Conservation (phyloP, 106 monocot genomes). For the Phalaenopsis aphrodite region DNA sequence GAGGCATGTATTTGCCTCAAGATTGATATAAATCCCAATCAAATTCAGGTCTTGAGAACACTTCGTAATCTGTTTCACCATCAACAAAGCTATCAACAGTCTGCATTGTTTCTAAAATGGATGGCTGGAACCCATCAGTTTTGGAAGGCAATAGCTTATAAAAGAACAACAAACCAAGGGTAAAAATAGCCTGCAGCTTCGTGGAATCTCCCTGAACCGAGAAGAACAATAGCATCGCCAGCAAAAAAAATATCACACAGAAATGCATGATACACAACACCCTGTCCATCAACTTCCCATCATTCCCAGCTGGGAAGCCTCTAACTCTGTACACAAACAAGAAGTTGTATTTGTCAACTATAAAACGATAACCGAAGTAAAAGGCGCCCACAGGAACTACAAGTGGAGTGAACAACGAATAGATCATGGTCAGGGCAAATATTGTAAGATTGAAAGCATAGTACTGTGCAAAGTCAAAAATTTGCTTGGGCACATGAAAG, state of each 20-base stretch:
- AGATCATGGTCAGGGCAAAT: slow-evolving; percentile 94
- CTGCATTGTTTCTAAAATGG: slow-evolving; percentile 86
- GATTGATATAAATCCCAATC: slow-evolving; percentile 82
- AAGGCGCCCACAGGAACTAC: slow-evolving; percentile 87
- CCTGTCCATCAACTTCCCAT: slow-evolving; percentile 93
- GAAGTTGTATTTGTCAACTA: slow-evolving; percentile 99
- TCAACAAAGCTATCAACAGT: slow-evolving; percentile 89
- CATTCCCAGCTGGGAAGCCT: slow-evolving; percentile 89
- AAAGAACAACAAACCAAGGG: slow-evolving; percentile 73
- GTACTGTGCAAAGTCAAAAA: slow-evolving; percentile 97
- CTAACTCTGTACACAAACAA: slow-evolving; percentile 94
- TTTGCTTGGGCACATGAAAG: slow-evolving; percentile 89
- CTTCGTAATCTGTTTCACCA: slow-evolving; percentile 91
- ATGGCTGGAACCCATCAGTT: slow-evolving; percentile 59
- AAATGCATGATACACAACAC: slow-evolving; percentile 96
- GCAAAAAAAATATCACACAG: slow-evolving; percentile 80
- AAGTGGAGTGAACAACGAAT: slow-evolving; percentile 89
- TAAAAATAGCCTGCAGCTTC: slow-evolving; percentile 91
- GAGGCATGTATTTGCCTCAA: slow-evolving; percentile 17
- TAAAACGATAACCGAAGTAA: slow-evolving; percentile 89
- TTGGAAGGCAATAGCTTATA: slow-evolving; percentile 70
- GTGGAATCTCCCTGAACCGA: slow-evolving; percentile 78
- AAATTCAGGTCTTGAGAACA: slow-evolving; percentile 81
- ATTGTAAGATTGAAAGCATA: slow-evolving; percentile 97
- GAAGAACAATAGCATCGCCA: slow-evolving; percentile 87